Evolutionary conservation across 805 yeast genomes (phyloP), one percentile per base, ranked within the genome.

Genomic region (Scheffersomyces ergatensis): DNA sequence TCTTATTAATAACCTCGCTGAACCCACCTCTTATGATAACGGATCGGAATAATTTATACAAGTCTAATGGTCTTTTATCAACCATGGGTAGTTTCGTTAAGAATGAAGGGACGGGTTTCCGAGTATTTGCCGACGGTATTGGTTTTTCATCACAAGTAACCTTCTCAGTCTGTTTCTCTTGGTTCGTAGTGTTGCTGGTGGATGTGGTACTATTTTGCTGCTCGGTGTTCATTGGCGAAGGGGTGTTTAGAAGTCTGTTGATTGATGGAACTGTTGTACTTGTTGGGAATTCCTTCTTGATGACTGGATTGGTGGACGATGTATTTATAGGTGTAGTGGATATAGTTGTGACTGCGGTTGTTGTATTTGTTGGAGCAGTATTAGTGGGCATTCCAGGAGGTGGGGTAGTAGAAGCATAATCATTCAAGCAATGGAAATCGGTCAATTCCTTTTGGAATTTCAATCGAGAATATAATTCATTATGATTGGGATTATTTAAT

Each of bases 1-100:
- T 84, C 41, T 74, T 75, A 40, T 72, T 60, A 34, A 84, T 76
- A n/a, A 87, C 89, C 9, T 62, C 69, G 9, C 70, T 68, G 54
- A 71, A 81, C 0, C 95, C 95, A 15, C 93, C 93, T 44, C 84
- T 67, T 14, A 76, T 55, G 15, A 73, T 65, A 1, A 87, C 93
- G 12, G 78, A 70, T 29, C 74, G 65, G 49, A 77, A 73, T 30
- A 86, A 60, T 32, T 77, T 67, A 57, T 71, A 85, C 26, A 86
- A 63, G 60, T 86, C 90, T 32, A 86, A 57, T 1, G 82, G 76
- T 39, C 85, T 64, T 48, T 79, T 80, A 50, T 85, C 88, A 21
- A 85, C 79, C 49, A 77, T 72, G 1, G 93, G 93, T 9, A 83
- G 57, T 49, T 77, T 80, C 11, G 39, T 29, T 9, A 31, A 34